phyloP scores from a whole-genome alignment of 495 filamentous ascomycete genomes.

The Penicillium arizonense region DNA sequence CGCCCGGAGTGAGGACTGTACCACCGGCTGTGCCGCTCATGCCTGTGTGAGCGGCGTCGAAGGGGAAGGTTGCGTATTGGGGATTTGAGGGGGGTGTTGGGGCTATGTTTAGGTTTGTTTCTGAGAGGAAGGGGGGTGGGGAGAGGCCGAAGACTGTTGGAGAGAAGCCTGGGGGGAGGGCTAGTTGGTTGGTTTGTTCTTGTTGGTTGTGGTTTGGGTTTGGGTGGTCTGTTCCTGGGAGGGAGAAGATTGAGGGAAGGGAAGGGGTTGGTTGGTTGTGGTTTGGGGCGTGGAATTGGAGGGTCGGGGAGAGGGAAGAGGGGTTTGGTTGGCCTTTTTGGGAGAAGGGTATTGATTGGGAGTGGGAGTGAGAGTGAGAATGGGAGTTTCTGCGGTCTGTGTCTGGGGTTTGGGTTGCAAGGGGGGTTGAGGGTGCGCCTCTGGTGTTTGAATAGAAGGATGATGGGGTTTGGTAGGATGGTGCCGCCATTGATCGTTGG shows the following conservation, averaged over 20 bases:
- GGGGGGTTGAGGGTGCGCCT: slow-evolving; percentile 10
- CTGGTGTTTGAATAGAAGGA: slow-evolving; percentile 11
- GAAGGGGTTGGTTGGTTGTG: slow-evolving; percentile 13
- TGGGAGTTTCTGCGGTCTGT: slow-evolving; percentile 13
- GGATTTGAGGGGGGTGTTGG: slow-evolving; percentile 36
- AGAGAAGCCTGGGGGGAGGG: slow-evolving; percentile 28
- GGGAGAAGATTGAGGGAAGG: slow-evolving; percentile 25
- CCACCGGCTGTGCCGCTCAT: not conserved
- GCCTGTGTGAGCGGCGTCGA: slow-evolving; percentile 27
- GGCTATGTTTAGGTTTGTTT: slow-evolving; percentile 25
- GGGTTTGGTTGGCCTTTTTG: slow-evolving; percentile 3
- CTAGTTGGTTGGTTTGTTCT: slow-evolving; percentile 13
- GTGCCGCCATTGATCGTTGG: slow-evolving; percentile 15
- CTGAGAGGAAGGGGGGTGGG: slow-evolving; percentile 30
- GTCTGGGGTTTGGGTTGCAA: slow-evolving; percentile 13
- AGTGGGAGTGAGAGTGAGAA: not conserved
- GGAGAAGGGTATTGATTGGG: not conserved
- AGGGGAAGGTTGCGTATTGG: slow-evolving; percentile 46
- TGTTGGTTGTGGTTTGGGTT: not conserved
- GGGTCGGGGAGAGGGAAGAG: slow-evolving; percentile 12
- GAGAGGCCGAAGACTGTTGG: slow-evolving; percentile 32
- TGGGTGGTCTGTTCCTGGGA: slow-evolving; percentile 17
- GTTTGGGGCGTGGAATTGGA: slow-evolving; percentile 17
- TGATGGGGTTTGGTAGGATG: slow-evolving; percentile 11
- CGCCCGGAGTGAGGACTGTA: slow-evolving; percentile 34